These are phyloP conservation scores for Suhomyces kunorum DNA, from an alignment of 1,139 yeast genomes.

Conservation along the genomic window DNA sequence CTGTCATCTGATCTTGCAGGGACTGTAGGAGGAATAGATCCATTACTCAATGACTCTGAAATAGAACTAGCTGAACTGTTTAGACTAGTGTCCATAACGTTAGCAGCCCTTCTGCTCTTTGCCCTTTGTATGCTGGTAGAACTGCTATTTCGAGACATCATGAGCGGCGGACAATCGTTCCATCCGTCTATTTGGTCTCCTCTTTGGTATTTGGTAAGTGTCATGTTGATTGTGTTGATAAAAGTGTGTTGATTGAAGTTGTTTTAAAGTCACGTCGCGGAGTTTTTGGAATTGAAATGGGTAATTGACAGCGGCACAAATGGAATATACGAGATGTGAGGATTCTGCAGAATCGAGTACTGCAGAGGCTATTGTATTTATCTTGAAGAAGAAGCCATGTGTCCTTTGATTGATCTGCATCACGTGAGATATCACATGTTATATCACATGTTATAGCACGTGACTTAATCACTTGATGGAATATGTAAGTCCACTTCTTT, in stretches of 20 bases:
- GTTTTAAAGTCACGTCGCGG: no score
- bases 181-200: constrained; percentile 48
- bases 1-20: neutral
- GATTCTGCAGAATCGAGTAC: no score
- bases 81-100: neutral
- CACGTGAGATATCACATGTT: neutral
- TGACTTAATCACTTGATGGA: neutral
- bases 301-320: no score
- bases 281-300: no score
- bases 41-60: neutral
- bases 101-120: constrained; percentile 3
- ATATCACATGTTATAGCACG: neutral
- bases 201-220: constrained; percentile 40
- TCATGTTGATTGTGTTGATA: constrained; percentile 25
- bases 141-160: constrained; percentile 14
- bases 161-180: constrained; percentile 46
- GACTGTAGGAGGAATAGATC: neutral
- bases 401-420: neutral
- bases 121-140: constrained; percentile 2
- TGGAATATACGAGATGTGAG: no score
- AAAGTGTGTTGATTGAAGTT: no score
- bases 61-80: neutral
- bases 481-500: neutral
- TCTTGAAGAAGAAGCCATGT: neutral
- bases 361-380: no score